Conservation (phyloP, 257 asterid genomes). For the Solanum ossicruentum region DNA sequence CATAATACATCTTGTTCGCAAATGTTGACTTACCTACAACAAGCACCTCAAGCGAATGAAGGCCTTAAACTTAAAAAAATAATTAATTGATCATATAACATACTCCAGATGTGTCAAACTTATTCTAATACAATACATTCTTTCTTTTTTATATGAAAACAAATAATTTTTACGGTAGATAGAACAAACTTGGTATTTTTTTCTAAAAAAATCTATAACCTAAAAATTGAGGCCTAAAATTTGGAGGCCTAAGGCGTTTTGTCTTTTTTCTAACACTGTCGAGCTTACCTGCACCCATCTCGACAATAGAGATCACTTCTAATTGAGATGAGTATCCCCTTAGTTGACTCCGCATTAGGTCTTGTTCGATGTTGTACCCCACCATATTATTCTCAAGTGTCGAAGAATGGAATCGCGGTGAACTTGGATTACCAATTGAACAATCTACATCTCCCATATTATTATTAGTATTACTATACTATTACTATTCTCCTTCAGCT, state of each 20-base stretch:
- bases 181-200: too few species aligned
- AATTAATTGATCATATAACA: too few species aligned
- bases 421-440: neutral
- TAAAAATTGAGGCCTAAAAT: too few species aligned
- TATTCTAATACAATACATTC: too few species aligned
- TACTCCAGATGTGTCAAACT: too few species aligned
- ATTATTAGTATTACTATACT: neutral
- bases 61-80: too few species aligned
- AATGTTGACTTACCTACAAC: neutral
- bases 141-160: too few species aligned
- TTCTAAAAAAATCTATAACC: too few species aligned
- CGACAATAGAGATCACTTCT: neutral
- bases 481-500: neutral
- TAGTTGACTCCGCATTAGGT: neutral
- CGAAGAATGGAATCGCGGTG: neutral
- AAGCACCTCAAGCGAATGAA: too few species aligned
- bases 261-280: too few species aligned
- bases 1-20: neutral
- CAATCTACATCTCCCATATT: neutral
- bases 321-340: neutral
- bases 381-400: neutral
- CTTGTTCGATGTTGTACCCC: neutral
- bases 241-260: too few species aligned
- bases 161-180: too few species aligned
- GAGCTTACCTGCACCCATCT: neutral